Base-by-base conservation (phyloP, 495 filamentous ascomycete species). In the Clohesyomyces aquaticus region DNA sequence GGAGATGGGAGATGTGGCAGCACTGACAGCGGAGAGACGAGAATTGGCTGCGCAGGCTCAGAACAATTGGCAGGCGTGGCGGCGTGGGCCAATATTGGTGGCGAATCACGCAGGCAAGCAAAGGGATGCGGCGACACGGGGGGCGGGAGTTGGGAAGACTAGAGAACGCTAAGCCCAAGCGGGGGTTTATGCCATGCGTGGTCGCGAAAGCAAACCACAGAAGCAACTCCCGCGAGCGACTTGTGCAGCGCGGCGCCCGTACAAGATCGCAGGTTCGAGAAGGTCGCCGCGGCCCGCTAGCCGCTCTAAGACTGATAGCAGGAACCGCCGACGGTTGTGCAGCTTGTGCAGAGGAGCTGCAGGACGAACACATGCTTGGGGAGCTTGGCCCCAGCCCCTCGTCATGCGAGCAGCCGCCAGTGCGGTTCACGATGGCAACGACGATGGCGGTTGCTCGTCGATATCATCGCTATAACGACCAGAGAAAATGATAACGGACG, bases 1-100 rank as follows among this genome's bases (percentile, higher is more conserved):
- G n/a, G n/a, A n/a, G n/a, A n/a, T n/a, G n/a, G n/a, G n/a, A n/a
- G n/a, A n/a, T n/a, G n/a, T n/a, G n/a, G n/a, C n/a, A n/a, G n/a
- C n/a, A n/a, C n/a, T n/a, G n/a, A n/a, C n/a, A n/a, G n/a, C n/a
- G n/a, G n/a, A n/a, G n/a, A n/a, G n/a, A n/a, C n/a, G n/a, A n/a
- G n/a, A n/a, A n/a, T n/a, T n/a, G n/a, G n/a, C n/a, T n/a, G n/a
- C n/a, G n/a, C n/a, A n/a, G 35, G 35, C 9, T 9, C n/a, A n/a
- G 35, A 42, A n/a, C 14, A 14, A 6, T 38, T 38, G 6, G 6
- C 32, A 6, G 32, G 32, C 26, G 49, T 18, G 49, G 8, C n/a
- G 8, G 14, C 22, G 49, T 52, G 49, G 14, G 26, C 35, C 21
- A 18, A n/a, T 47, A 47, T 47, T 47, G 43, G 43, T 47, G 43